phyloP scores from a whole-genome alignment of 495 filamentous ascomycete species.

The Choiromyces venosus region DNA sequence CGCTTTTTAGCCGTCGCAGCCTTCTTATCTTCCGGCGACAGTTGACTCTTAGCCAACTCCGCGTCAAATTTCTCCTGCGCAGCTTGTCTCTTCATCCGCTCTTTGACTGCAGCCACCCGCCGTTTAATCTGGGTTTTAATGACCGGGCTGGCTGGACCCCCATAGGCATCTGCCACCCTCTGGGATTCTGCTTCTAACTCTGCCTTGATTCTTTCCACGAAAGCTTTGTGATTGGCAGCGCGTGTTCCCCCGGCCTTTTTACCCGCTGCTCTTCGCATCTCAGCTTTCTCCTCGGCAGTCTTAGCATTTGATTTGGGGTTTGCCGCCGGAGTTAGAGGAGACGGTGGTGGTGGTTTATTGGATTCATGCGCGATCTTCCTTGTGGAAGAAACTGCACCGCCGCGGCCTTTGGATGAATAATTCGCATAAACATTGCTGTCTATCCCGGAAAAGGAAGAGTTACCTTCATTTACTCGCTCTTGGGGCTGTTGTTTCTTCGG shows the following conservation, averaged over 20 bases:
- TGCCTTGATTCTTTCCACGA: not conserved
- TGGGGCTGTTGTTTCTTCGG: not conserved
- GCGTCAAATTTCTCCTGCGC: not conserved
- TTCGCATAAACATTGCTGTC: not conserved
- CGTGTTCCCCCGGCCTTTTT: not conserved
- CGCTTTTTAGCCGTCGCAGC: not conserved
- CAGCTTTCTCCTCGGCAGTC: not conserved
- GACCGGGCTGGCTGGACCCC: not conserved
- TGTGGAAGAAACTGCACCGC: too few species aligned
- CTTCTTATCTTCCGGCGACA: not conserved
- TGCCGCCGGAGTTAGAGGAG: not conserved
- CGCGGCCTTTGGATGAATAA: not conserved
- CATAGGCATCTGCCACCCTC: not conserved
- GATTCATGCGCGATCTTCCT: not conserved
- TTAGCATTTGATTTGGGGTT: not conserved
- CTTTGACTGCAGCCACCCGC: not conserved
- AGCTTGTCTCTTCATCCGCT: not conserved
- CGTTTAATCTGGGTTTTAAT: not conserved
- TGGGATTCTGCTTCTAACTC: not conserved
- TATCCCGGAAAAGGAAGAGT: not conserved
- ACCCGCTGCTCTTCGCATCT: not conserved
- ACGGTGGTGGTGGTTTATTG: accelerated
- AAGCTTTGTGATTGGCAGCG: not conserved
- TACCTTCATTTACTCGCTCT: too few species aligned
- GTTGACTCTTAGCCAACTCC: not conserved